phyloP scores from a whole-genome alignment of 768 basidiomycete genomes.

The Lactifluus volemus region DNA sequence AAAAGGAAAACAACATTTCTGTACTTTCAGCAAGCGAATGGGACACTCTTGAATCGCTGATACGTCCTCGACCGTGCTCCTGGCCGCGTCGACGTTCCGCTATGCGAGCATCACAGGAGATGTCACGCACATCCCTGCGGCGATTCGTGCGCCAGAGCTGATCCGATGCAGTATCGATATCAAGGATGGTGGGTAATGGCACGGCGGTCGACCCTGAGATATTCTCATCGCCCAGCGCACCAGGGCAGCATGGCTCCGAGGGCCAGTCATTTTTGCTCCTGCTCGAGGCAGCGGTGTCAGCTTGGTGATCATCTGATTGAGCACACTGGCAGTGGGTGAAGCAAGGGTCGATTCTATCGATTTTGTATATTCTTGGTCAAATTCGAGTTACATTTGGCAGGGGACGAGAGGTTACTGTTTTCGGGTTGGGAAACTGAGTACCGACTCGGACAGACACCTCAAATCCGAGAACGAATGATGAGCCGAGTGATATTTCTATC shows the following conservation, averaged over 20 bases:
- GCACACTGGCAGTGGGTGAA: too few relatives aligned
- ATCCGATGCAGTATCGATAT: conserved; percentile 34
- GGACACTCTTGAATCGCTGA: conserved; percentile 49
- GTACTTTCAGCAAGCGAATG: conserved; percentile 31
- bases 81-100: conserved; percentile 49
- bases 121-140: conserved; percentile 31
- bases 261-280: conserved; percentile 20
- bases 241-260: conserved; percentile 15
- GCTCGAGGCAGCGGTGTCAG: conserved; percentile 16
- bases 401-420: too few relatives aligned
- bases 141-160: conserved; percentile 32
- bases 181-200: conserved; percentile 18
- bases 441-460: too few relatives aligned
- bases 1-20: too few relatives aligned
- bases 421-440: too few relatives aligned
- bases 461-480: too few relatives aligned
- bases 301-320: background rate
- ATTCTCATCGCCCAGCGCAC: conserved; percentile 2
- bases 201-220: conserved; percentile 14
- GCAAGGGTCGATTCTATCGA: too few relatives aligned
- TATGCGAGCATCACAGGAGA: conserved; percentile 37
- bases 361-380: too few relatives aligned
- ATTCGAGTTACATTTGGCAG: too few relatives aligned
- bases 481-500: too few relatives aligned
- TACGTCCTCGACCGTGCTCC: conserved; percentile 44